A percentile compares a stretch with the other conserved stretches of the same genome.
These are phyloP conservation scores for Saturnispora halmiae DNA, from an alignment of 805 yeast genomes.

Conservation along the genomic window DNA sequence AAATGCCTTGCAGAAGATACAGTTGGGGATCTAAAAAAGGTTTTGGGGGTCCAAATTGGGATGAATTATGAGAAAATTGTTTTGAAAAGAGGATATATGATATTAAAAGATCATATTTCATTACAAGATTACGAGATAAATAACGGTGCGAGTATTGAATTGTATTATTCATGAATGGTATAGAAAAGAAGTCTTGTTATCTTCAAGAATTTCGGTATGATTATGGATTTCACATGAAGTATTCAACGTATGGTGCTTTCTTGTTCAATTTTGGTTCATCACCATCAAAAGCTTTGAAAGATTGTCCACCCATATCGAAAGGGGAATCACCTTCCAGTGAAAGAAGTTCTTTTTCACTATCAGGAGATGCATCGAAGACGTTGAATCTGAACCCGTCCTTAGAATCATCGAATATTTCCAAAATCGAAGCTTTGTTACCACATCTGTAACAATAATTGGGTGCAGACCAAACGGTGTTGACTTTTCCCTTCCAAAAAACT, in stretches of 20 bases:
- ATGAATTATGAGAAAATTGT: conserved; percentile 56
- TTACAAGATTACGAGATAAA: conserved; percentile 93
- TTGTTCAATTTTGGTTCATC: conserved; percentile 20
- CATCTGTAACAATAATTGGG: conserved; percentile 97
- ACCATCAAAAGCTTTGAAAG: conserved; percentile 4
- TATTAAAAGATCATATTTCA: conserved; percentile 81
- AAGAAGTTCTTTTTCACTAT: conserved; percentile 55
- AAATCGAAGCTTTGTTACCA: conserved; percentile 95
- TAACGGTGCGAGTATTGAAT: conserved; percentile 77
- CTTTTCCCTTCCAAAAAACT: conserved; percentile 79
- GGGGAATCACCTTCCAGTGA: conserved; percentile 24
- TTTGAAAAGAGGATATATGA: conserved; percentile 76
- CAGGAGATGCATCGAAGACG: conserved; percentile 96
- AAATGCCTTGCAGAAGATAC: conserved; percentile 82
- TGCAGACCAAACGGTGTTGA: conserved; percentile 97
- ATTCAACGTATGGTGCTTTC: conserved; percentile 34
- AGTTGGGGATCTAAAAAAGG: conserved; percentile 82
- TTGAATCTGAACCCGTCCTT: conserved; percentile 61
- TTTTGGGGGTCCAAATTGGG: conserved; percentile 77
- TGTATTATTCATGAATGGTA: conserved; percentile 50
- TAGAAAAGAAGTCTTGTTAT: conserved; percentile 5
- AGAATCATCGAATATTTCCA: conserved; percentile 58
- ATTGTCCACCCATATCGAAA: not conserved
- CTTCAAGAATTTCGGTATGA: too few species aligned
- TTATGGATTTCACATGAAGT: conserved; percentile 33